These are phyloP conservation scores for Rhytidhysteron rufulum DNA, from an alignment of 2,329 filamentous ascomycete genomes.

Conservation along the genomic window DNA sequence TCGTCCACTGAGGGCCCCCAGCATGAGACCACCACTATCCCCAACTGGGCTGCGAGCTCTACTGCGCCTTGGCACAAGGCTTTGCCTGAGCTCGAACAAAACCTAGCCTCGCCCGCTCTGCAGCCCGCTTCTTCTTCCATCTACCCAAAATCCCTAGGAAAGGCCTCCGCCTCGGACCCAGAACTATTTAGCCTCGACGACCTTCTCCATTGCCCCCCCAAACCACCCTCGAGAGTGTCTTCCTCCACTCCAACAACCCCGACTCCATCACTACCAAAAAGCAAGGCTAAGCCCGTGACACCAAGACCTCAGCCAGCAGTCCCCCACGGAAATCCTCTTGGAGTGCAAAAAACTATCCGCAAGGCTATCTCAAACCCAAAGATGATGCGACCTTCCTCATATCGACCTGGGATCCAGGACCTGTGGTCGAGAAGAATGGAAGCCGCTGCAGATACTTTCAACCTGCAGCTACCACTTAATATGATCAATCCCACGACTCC, in stretches of 20 bases:
- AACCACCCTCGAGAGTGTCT: conserved; percentile 20
- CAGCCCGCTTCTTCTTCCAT: conserved; percentile 24
- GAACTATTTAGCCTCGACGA: conserved; percentile 30
- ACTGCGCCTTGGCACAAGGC: conserved; percentile 54
- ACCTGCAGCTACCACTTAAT: conserved; percentile 41
- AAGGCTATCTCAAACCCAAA: conserved; percentile 45
- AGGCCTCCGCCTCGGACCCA: conserved; percentile 27
- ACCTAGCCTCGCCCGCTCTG: conserved; percentile 38
- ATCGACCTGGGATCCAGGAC: conserved; percentile 41
- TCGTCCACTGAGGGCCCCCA: conserved; percentile 50
- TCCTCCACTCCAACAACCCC: conserved; percentile 29
- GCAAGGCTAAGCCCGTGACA: neutral
- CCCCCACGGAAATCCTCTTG: conserved; percentile 1
- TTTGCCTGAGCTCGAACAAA: conserved; percentile 49
- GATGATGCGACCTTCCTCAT: conserved; percentile 53
- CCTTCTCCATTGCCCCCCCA: conserved; percentile 19
- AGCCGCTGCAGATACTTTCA: conserved; percentile 44
- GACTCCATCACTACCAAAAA: conserved; percentile 2
- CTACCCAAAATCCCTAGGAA: conserved; percentile 27
- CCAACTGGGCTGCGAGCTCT: conserved; percentile 44
- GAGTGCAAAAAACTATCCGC: conserved; percentile 31
- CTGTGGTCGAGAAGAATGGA: conserved; percentile 53
- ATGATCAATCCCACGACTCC: conserved; percentile 19
- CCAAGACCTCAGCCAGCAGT: conserved; percentile 8
- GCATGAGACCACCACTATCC: conserved; percentile 45